Percentiles rank a stretch among this genome's conserved stretches.
phyloP scores from a whole-genome alignment of 176 grass and related monocot genomes.

The Areca catechu region DNA sequence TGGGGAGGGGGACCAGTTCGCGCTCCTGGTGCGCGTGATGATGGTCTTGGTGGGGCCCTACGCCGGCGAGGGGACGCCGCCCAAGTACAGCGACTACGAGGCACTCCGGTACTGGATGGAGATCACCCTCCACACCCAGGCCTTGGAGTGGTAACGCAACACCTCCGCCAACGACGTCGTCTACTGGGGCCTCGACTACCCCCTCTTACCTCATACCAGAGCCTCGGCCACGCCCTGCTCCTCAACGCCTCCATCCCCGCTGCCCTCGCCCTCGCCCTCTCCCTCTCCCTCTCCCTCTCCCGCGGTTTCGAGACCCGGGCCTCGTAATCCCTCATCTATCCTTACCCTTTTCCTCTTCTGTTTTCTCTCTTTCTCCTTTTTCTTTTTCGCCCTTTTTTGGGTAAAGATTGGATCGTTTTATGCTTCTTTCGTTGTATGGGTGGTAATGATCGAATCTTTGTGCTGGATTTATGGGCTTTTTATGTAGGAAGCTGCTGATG shows the following conservation, averaged over 20 bases:
- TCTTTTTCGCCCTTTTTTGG: no score
- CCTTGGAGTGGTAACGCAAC: constrained; percentile 76
- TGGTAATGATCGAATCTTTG: background rate
- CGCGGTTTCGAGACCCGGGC: constrained; percentile 63
- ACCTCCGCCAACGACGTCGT: constrained; percentile 70
- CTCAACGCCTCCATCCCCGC: constrained; percentile 67
- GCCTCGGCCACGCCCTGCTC: constrained; percentile 58
- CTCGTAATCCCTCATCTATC: constrained; percentile 30
- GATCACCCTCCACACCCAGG: constrained; percentile 70
- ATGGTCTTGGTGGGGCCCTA: constrained; percentile 79
- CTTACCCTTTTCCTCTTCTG: background rate
- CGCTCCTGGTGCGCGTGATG: constrained; percentile 57
- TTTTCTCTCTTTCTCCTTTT: no score
- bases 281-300: constrained; percentile 60
- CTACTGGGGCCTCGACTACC: constrained; percentile 97
- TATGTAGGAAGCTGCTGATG: constrained; percentile 71
- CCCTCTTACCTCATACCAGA: constrained; percentile 97
- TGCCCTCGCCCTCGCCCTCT: constrained; percentile 51
- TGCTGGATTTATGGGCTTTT: background rate
- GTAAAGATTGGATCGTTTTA: no score
- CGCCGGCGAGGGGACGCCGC: constrained; percentile 60
- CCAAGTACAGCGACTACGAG: constrained; percentile 92
- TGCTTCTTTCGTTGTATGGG: no score
- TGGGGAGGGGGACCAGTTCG: constrained; percentile 42
- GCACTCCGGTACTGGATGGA: constrained; percentile 99